Base-by-base conservation (phyloP, 2,329 filamentous ascomycete genomes). In the Fusarium austroafricanum region DNA sequence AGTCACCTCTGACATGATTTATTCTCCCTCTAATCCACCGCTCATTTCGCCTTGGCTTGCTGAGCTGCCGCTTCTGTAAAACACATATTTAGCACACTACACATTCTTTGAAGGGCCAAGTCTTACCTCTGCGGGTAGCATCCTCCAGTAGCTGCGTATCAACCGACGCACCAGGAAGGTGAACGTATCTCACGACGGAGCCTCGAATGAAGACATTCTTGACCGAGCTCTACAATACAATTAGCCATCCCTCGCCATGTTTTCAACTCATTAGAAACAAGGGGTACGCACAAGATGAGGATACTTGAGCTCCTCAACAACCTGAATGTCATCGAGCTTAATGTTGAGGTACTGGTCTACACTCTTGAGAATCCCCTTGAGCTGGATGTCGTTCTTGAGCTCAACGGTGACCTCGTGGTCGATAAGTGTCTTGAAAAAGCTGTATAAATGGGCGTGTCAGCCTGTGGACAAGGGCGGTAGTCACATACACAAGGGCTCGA, bases 321-420 rank as follows among this genome's bases (percentile, higher is more conserved):
- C 95, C 67, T 90, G 87, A 65, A 98, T 96, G 76, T 97, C 93
- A 77, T 99, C 96, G 50, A 99, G 89, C 85, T 98, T 98, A 83
- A 99, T 97, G 83, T 99, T 99, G 77, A 99, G 89, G 82, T 97
- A 99, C 83, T 98, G 96, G 79, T 99, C 96, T 71, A 99, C 95
- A 77, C 92, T 96, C 85, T 98, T 99, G 71, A 99, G 86, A 35
- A 91, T 96, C 71, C 96, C 96, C 75, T 93, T 92, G 79, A 99
- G 96, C 78, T 94, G 94, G 74, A 99, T 97, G 82, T 99, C 96
- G 80, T 99, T 99, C 83, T 99, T 99, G 79, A 99, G 92, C 84
- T 99, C 96, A 78, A 99, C 94, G 45, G 94, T 98, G 76, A 99
- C 94, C 84, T 96, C 90, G 73, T 96, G 92, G 84, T 97, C 96